Evolutionary conservation across 1,284 basidiomycete species (phyloP).

Genomic region (Coniferiporia weirii): DNA sequence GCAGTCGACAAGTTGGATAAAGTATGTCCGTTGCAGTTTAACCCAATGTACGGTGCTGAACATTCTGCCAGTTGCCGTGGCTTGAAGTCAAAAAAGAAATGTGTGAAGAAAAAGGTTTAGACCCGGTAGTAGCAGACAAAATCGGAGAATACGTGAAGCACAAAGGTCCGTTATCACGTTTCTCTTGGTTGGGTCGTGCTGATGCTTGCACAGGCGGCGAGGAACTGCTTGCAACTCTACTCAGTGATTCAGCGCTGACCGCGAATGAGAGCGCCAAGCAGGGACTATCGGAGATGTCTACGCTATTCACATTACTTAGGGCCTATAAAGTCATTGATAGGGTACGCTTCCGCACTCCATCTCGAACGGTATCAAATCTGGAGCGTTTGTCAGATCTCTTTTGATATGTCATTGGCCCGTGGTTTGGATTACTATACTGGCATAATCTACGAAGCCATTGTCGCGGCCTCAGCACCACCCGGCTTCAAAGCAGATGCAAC

Average conservation of each 20-base stretch:
- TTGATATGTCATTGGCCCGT: slow-evolving; percentile 93
- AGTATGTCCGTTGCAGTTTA: slow-evolving; percentile 35
- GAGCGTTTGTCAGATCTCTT: slow-evolving; percentile 64
- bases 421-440: slow-evolving; percentile 99
- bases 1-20: slow-evolving; percentile 99
- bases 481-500: slow-evolving; percentile 55
- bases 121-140: slow-evolving; percentile 80
- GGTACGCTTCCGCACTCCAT: slow-evolving; percentile 34
- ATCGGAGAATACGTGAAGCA: slow-evolving; percentile 97
- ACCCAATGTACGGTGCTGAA: neutral
- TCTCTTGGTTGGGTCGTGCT: slow-evolving; percentile 2
- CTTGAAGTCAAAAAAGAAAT: slow-evolving; percentile 92
- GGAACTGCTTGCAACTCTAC: slow-evolving; percentile 74
- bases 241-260: slow-evolving; percentile 61
- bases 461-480: slow-evolving; percentile 90
- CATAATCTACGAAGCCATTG: slow-evolving; percentile 96
- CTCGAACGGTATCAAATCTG: slow-evolving; percentile 5
- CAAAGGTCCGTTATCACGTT: slow-evolving; percentile 55
- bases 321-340: slow-evolving; percentile 80
- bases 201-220: slow-evolving; percentile 53
- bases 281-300: slow-evolving; percentile 87
- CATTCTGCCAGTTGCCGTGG: slow-evolving; percentile 70
- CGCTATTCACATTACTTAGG: slow-evolving; percentile 81
- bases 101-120: slow-evolving; percentile 92
- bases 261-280: slow-evolving; percentile 74